These are phyloP conservation scores for Polyplosphaeria fusca DNA, from an alignment of 495 filamentous ascomycete genomes.

Conservation along the genomic window DNA sequence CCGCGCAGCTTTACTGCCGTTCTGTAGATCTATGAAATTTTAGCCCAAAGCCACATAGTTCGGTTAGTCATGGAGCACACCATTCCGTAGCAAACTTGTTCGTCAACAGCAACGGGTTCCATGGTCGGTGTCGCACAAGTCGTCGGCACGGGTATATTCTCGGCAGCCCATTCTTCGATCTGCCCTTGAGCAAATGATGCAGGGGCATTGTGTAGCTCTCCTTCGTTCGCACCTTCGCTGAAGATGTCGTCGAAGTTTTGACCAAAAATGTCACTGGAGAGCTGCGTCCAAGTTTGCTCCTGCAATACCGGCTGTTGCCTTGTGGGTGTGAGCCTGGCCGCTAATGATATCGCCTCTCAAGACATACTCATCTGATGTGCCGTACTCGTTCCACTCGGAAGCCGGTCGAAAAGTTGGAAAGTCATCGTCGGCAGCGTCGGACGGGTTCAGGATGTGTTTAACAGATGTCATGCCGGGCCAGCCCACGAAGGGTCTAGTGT, in stretches of 20 bases:
- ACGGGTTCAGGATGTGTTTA: not conserved
- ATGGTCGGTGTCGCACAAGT: not conserved
- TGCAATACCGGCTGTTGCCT: not conserved
- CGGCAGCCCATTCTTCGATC: conserved; percentile 4
- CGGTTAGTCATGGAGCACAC: too few relatives aligned
- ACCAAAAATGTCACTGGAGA: too few relatives aligned
- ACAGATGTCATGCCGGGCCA: not conserved
- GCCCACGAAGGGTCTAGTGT: not conserved
- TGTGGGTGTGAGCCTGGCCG: not conserved
- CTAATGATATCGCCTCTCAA: too few relatives aligned
- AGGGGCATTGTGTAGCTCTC: not conserved
- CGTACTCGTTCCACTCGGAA: too few relatives aligned
- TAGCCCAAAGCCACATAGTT: too few relatives aligned
- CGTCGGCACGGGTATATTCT: not conserved
- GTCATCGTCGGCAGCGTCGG: not conserved
- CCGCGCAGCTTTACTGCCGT: conserved; percentile 10
- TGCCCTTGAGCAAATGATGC: not conserved
- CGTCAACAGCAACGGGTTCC: not conserved
- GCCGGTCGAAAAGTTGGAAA: not conserved
- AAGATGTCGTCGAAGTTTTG: too few relatives aligned
- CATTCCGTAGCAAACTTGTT: conserved; percentile 24
- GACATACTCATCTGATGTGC: too few relatives aligned
- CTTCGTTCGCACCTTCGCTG: too few relatives aligned
- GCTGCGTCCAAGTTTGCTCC: not conserved
- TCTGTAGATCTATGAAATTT: conserved; percentile 23